Evolutionary conservation across 169 alveolate genomes (phyloP).

Genomic region (Eimeria acervulina): DNA sequence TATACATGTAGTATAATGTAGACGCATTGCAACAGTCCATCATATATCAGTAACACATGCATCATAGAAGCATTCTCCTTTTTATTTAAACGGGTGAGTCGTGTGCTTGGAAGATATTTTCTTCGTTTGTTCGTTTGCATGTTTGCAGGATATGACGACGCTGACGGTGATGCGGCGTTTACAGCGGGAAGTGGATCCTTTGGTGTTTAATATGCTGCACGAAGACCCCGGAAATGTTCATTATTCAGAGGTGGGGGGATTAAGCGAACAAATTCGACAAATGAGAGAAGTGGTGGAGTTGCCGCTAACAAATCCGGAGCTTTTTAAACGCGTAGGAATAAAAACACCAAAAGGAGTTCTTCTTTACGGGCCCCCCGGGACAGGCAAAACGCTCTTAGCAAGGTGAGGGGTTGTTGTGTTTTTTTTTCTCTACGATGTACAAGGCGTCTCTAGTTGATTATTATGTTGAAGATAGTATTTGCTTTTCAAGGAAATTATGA

Average conservation of each 20-base stretch:
- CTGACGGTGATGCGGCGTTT: constrained; percentile 98
- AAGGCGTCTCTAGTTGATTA: too few relatives aligned
- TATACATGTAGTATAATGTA: neutral
- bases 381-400: constrained; percentile 99
- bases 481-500: too few relatives aligned
- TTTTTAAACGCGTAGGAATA: constrained; percentile 98
- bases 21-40: too few relatives aligned
- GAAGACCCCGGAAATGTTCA: constrained; percentile 96
- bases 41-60: too few relatives aligned
- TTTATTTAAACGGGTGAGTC: too few relatives aligned
- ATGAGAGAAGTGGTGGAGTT: constrained; percentile 99
- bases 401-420: too few relatives aligned
- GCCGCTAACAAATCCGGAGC: constrained; percentile 99
- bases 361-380: constrained; percentile 99
- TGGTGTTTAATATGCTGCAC: constrained; percentile 98
- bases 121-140: neutral
- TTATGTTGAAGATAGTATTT: too few relatives aligned
- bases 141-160: constrained; percentile 97
- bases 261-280: constrained; percentile 98
- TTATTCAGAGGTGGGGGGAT: constrained; percentile 97
- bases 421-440: too few relatives aligned
- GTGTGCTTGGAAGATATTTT: too few relatives aligned
- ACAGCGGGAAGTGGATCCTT: constrained; percentile 99
- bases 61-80: too few relatives aligned
- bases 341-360: constrained; percentile 99